Evolutionary conservation across 768 basidiomycete genomes (phyloP).

Genomic region (Tulasnella calospora): DNA sequence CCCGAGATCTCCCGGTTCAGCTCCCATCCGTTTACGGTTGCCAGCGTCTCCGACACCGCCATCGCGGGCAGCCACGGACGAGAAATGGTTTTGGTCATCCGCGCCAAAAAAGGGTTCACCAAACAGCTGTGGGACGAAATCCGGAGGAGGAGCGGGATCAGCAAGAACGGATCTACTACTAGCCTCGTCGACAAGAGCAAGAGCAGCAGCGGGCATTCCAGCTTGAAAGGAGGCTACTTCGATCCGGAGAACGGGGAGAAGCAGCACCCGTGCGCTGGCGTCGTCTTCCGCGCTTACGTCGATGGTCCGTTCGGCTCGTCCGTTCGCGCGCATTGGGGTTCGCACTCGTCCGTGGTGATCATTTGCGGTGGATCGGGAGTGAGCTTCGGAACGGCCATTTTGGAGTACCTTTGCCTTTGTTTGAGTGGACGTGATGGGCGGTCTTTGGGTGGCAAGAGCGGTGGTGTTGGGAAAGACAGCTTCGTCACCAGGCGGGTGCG

Average conservation of each 20-base stretch:
- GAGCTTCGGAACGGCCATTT: constrained; percentile 61
- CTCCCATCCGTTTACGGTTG: constrained; percentile 70
- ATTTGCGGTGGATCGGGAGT: constrained; percentile 71
- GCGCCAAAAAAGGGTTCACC: constrained; percentile 67
- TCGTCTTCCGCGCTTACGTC: constrained; percentile 53
- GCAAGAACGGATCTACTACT: neutral
- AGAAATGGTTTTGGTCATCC: constrained; percentile 60
- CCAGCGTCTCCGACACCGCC: constrained; percentile 51
- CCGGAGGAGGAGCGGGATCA: constrained; percentile 32
- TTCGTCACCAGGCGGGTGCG: constrained; percentile 53
- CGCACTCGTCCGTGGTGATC: constrained; percentile 56
- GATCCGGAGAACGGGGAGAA: neutral
- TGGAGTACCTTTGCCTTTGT: constrained; percentile 59
- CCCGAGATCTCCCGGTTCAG: constrained; percentile 58
- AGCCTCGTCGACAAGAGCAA: neutral
- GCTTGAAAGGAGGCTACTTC: neutral
- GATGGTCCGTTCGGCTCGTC: constrained; percentile 70
- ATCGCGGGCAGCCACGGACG: constrained; percentile 46
- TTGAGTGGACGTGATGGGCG: constrained; percentile 53
- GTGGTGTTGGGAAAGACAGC: constrained; percentile 30
- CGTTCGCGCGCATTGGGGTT: constrained; percentile 53
- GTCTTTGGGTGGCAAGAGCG: constrained; percentile 39
- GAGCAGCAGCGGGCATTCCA: neutral
- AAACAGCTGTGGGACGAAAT: constrained; percentile 58
- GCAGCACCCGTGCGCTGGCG: constrained; percentile 37